Evolutionary conservation across 208 protist species (phyloP).

Genomic region (Trypanosoma vivax): DNA sequence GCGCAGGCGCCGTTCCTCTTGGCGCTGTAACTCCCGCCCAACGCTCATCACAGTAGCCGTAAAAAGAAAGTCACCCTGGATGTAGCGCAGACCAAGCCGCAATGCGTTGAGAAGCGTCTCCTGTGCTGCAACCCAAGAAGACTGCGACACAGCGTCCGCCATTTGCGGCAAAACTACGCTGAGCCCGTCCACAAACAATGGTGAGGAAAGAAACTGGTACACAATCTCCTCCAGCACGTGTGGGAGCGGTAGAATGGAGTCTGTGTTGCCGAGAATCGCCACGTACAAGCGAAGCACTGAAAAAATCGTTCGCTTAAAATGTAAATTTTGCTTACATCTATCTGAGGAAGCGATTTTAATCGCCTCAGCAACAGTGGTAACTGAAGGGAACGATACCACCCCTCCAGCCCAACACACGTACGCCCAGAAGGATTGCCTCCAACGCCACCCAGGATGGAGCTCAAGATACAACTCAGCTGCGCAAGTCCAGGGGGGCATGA

Average conservation of each 20-base stretch:
- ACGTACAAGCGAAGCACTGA: slow-evolving; percentile 52
- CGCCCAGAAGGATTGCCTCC: background rate
- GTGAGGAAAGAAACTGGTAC: slow-evolving; percentile 59
- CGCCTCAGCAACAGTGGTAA: slow-evolving; percentile 54
- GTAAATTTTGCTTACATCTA: slow-evolving; percentile 31
- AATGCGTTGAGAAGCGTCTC: slow-evolving; percentile 19
- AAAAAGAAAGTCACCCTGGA: slow-evolving; percentile 2
- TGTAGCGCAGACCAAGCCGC: slow-evolving; percentile 15
- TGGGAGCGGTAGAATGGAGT: slow-evolving; percentile 47
- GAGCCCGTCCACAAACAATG: slow-evolving; percentile 67
- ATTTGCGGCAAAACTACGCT: slow-evolving; percentile 24
- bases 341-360: slow-evolving; percentile 15
- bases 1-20: background rate
- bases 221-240: slow-evolving; percentile 29
- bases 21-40: background rate
- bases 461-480: slow-evolving; percentile 63
- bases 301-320: slow-evolving; percentile 41
- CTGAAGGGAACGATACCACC: slow-evolving; percentile 58
- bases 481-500: slow-evolving; percentile 53
- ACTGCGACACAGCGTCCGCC: slow-evolving; percentile 24
- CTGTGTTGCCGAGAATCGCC: slow-evolving; percentile 34
- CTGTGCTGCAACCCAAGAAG: slow-evolving; percentile 21
- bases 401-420: slow-evolving; percentile 11
- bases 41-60: background rate
- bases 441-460: slow-evolving; percentile 6